These are phyloP conservation scores for Erythrobasidium hasegawianum DNA, from an alignment of 1,284 basidiomycete genomes.

Conservation along the genomic window DNA sequence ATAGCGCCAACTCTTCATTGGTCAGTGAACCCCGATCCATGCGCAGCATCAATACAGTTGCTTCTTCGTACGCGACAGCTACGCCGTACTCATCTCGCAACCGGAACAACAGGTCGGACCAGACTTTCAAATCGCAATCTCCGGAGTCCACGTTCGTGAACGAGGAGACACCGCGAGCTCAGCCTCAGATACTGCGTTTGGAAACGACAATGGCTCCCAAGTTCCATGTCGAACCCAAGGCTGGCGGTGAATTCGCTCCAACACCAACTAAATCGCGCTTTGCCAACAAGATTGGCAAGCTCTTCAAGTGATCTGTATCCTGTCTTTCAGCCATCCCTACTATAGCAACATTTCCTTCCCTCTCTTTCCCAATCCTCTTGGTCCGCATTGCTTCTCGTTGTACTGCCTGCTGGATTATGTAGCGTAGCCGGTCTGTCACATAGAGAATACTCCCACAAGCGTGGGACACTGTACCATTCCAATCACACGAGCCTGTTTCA, in stretches of 20 bases:
- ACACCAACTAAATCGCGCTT: conserved; percentile 25
- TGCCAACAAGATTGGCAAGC: conserved; percentile 25
- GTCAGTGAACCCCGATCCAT: conserved; percentile 30
- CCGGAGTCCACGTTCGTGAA: conserved; percentile 10
- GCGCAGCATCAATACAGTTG: not conserved
- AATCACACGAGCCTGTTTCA: too few relatives aligned
- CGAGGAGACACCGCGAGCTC: conserved; percentile 16
- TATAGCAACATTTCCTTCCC: not conserved
- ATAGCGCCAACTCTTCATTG: conserved; percentile 32
- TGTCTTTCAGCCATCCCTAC: too few relatives aligned
- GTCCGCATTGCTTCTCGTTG: too few relatives aligned
- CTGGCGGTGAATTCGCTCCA: conserved; percentile 30
- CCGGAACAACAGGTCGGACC: conserved; percentile 10
- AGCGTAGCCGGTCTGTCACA: too few relatives aligned
- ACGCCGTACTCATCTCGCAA: conserved; percentile 6
- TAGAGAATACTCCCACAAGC: too few relatives aligned
- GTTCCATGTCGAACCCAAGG: conserved; percentile 27
- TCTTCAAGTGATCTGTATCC: conserved; percentile 13
- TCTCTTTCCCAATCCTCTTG: too few relatives aligned
- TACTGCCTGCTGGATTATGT: too few relatives aligned
- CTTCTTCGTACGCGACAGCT: conserved; percentile 3
- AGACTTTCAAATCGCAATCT: conserved; percentile 9
- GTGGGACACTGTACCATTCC: too few relatives aligned
- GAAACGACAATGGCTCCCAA: conserved; percentile 29
- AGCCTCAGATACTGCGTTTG: conserved; percentile 13